Evolutionary conservation across 129 eudicot genomes (phyloP).

Genomic region (Tagetes patula): DNA sequence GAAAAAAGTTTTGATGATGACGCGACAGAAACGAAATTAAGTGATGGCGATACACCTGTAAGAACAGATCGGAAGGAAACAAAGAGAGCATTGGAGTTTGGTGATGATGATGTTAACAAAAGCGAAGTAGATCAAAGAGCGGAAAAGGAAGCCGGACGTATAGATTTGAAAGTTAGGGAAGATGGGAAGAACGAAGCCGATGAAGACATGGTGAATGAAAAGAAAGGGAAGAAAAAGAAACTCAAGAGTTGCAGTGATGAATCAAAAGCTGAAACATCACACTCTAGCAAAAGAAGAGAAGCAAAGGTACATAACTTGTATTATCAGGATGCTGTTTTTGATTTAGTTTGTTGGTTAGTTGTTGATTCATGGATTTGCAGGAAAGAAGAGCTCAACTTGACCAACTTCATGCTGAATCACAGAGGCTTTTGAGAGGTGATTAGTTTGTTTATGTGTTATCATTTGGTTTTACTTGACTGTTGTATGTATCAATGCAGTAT

Average conservation of each 20-base stretch:
- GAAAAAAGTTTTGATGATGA: constrained; percentile 13
- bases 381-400: constrained; percentile 61
- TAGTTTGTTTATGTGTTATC: constrained; percentile 11
- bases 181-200: constrained; percentile 31
- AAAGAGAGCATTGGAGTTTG: constrained; percentile 62
- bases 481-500: constrained; percentile 8
- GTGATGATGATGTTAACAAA: constrained; percentile 36
- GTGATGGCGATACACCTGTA: constrained; percentile 17
- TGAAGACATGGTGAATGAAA: constrained; percentile 33
- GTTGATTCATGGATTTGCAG: constrained; percentile 38
- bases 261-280: constrained; percentile 29
- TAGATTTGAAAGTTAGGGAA: constrained; percentile 16
- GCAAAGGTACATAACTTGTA: constrained; percentile 44
- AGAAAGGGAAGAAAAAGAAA: constrained; percentile 51
- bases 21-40: constrained; percentile 10
- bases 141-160: constrained; percentile 10
- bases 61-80: constrained; percentile 38
- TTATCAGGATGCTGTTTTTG: neutral
- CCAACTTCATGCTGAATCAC: constrained; percentile 85
- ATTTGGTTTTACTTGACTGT: constrained; percentile 1
- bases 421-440: constrained; percentile 77
- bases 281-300: constrained; percentile 54
- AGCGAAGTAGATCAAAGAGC: constrained; percentile 15
- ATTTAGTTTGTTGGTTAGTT: neutral
- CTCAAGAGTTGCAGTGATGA: constrained; percentile 32